phyloP scores from a whole-genome alignment of 2,329 filamentous ascomycete genomes.

The Zasmidium cellare region DNA sequence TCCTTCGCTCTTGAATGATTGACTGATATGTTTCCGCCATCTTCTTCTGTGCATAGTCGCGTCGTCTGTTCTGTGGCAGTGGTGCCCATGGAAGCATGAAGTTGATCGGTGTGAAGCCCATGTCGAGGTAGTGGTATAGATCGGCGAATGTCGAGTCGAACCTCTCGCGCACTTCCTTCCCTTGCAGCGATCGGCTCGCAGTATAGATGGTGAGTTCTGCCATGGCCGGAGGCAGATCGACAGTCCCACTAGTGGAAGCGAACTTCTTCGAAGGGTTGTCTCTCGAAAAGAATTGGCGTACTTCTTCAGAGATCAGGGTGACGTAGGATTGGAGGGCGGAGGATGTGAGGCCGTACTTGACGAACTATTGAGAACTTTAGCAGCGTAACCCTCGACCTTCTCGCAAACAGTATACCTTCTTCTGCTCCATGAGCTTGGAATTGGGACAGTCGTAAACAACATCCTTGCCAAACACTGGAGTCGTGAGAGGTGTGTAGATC shows the following conservation, averaged over 20 bases:
- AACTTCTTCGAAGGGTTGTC: conserved; percentile 49
- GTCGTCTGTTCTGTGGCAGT: conserved; percentile 81
- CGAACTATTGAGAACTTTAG: conserved; percentile 57
- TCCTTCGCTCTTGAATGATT: conserved; percentile 72
- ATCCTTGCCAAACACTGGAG: conserved; percentile 74
- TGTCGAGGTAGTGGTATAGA: conserved; percentile 85
- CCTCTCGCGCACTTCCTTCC: conserved; percentile 74
- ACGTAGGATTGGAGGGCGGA: conserved; percentile 77
- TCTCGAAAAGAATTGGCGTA: conserved; percentile 70
- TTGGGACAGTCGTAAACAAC: conserved; percentile 92
- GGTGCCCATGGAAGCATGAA: conserved; percentile 88
- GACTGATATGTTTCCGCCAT: conserved; percentile 81
- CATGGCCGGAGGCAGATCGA: conserved; percentile 74
- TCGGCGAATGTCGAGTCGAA: conserved; percentile 80
- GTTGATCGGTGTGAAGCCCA: conserved; percentile 86
- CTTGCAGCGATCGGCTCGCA: conserved; percentile 81
- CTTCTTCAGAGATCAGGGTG: conserved; percentile 73
- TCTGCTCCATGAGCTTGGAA: conserved; percentile 92
- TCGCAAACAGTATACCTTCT: conserved; percentile 65
- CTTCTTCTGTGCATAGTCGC: conserved; percentile 76
- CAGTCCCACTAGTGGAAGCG: conserved; percentile 52
- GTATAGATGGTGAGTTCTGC: conserved; percentile 89
- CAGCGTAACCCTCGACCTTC: neutral
- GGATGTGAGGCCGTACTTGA: conserved; percentile 77
- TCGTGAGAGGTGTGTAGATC: conserved; percentile 76